Evolutionary conservation across 2,329 filamentous ascomycete species (phyloP).

Genomic region (Talaromyces sp.): DNA sequence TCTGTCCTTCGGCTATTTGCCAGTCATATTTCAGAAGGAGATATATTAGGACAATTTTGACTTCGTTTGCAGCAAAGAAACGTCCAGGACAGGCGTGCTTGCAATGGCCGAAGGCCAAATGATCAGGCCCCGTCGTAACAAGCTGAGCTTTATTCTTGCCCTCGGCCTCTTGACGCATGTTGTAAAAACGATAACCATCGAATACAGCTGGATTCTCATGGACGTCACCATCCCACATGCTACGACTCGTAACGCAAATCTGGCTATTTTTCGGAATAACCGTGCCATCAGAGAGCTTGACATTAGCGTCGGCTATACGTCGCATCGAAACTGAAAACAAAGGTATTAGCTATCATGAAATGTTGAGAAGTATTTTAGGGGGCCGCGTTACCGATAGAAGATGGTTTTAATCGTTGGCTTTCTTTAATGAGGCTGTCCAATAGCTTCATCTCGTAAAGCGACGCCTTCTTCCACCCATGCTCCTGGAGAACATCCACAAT

Average conservation of each 20-base stretch:
- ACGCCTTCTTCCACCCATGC: slow-evolving; percentile 13
- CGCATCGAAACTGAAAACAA: slow-evolving; percentile 16
- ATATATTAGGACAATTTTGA: slow-evolving; percentile 28
- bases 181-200: slow-evolving; percentile 48
- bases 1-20: not conserved
- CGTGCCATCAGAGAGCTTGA: slow-evolving; percentile 41
- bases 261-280: slow-evolving; percentile 45
- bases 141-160: not conserved
- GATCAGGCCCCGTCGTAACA: slow-evolving; percentile 29
- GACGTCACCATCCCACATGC: slow-evolving; percentile 46
- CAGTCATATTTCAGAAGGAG: slow-evolving; percentile 30
- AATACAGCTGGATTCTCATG: slow-evolving; percentile 45
- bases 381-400: not conserved
- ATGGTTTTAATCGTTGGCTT: slow-evolving; percentile 3
- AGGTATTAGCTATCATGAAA: not conserved
- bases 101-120: slow-evolving; percentile 58
- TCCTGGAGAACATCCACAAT: not conserved
- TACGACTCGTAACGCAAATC: slow-evolving; percentile 24
- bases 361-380: not conserved
- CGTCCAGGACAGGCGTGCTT: slow-evolving; percentile 44
- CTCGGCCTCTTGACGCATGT: not conserved
- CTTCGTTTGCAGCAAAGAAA: slow-evolving; percentile 28
- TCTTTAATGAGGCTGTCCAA: slow-evolving; percentile 24
- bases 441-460: slow-evolving; percentile 17
- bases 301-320: slow-evolving; percentile 9